A percentile compares a stretch with the other conserved stretches of the same genome.
phyloP scores from a whole-genome alignment of 2,329 filamentous ascomycete species.

The Bisporella sp. region DNA sequence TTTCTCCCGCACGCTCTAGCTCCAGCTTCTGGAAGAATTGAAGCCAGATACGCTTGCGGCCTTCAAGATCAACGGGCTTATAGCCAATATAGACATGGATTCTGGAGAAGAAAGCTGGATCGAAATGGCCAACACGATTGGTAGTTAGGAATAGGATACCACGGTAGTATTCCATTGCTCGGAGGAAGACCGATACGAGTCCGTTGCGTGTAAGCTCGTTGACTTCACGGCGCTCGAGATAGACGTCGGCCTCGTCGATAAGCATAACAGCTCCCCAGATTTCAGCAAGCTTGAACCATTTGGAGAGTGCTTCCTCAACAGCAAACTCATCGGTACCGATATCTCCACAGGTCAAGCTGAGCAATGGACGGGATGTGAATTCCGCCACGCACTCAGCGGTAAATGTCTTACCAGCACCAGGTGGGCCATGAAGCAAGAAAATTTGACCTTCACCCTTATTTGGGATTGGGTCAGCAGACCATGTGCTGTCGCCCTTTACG shows the following conservation, averaged over 20 bases:
- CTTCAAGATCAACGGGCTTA: conserved; percentile 17
- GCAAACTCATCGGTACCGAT: conserved; percentile 36
- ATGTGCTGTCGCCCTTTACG: not conserved
- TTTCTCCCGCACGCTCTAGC: conserved; percentile 21
- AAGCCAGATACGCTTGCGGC: conserved; percentile 24
- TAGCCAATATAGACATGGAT: conserved; percentile 31
- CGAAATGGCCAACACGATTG: conserved; percentile 33
- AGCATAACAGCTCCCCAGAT: conserved; percentile 43
- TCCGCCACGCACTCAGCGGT: conserved; percentile 13
- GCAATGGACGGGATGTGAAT: conserved; percentile 10
- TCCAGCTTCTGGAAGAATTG: conserved; percentile 30
- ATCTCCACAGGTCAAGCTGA: conserved; percentile 35
- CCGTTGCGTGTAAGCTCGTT: conserved; percentile 24
- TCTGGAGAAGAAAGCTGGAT: conserved; percentile 32
- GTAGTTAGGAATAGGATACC: conserved; percentile 37
- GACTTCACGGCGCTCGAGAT: conserved; percentile 28
- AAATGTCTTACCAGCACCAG: conserved; percentile 15
- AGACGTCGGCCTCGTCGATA: conserved; percentile 46
- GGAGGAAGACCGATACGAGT: conserved; percentile 27
- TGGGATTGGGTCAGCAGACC: conserved; percentile 14
- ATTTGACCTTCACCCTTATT: conserved; percentile 20
- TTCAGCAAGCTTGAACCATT: conserved; percentile 39
- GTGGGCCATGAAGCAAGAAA: conserved; percentile 13
- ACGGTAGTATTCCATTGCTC: conserved; percentile 31
- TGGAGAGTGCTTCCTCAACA: conserved; percentile 37